Evolutionary conservation across 1,139 yeast species (phyloP).

Genomic region (Blastobotrys proliferans): DNA sequence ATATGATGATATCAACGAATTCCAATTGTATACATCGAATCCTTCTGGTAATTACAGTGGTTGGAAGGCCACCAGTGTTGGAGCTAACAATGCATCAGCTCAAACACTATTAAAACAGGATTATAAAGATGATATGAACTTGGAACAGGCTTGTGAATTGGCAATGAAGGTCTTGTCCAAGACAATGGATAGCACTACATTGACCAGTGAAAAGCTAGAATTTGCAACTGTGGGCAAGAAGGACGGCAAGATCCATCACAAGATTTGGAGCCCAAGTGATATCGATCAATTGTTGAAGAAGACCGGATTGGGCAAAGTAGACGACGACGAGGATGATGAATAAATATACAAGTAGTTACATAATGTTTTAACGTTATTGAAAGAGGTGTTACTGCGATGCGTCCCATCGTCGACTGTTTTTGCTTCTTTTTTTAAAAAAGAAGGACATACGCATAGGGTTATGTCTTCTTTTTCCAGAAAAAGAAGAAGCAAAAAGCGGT

Average conservation of each 20-base stretch:
- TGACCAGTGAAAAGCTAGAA: constrained; percentile 85
- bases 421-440: no score
- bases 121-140: constrained; percentile 73
- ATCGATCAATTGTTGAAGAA: constrained; percentile 70
- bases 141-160: constrained; percentile 78
- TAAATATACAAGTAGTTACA: constrained; percentile 1
- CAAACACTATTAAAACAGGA: constrained; percentile 95
- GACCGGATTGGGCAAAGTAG: constrained; percentile 61
- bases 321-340: constrained; percentile 43
- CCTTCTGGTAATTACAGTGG: constrained; percentile 98
- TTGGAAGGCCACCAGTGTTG: constrained; percentile 97
- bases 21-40: constrained; percentile 90
- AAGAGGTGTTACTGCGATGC: no score
- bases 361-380: not conserved
- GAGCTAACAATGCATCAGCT: constrained; percentile 94
- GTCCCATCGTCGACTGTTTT: no score
- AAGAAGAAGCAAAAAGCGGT: no score
- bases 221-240: constrained; percentile 69
- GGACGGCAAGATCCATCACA: constrained; percentile 55
- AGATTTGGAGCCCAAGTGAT: constrained; percentile 75
- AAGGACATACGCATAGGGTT: no score
- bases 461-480: no score
- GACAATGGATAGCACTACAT: constrained; percentile 85
- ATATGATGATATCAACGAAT: constrained; percentile 82
- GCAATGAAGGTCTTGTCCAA: constrained; percentile 90